Evolutionary conservation across 2,329 filamentous ascomycete genomes (phyloP), one percentile per base, ranked within the genome.

Genomic region (Coniochaeta prunicola): DNA sequence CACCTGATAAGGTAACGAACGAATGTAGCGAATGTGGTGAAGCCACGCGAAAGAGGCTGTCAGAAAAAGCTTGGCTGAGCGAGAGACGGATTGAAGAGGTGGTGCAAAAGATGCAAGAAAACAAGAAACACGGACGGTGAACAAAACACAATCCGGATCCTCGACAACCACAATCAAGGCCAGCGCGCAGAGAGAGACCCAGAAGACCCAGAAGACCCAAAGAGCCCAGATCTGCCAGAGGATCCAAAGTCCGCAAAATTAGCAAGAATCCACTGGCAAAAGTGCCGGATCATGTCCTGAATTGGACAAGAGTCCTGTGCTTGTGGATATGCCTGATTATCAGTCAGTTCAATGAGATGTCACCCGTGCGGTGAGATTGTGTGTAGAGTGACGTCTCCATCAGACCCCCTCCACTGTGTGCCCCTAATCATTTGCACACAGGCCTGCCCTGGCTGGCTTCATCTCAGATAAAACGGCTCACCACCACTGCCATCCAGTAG

Each of bases 381-480:
- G 26, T 34, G 30, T 24, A 12, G 21, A 36, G 53, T 55, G 30
- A 55, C 53, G 9, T 55, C 2, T 30, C 17, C 10, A 6, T 15
- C 15, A 9, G 31, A 13, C 7, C 5, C 36, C n/a, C 45, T 50
- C 45, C 45, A 50, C 45, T 13, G n/a, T 38, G 45, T 50, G 45
- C 45, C 45, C 45, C 45, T 55, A 33, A 55, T 33, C 33, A 36
- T 55, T 36, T 55, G 33, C 30, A 33, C 48, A 30, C 19, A 24
- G n/a, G n/a, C n/a, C 50, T 30, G 21, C 6, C 6, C 48, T 55
- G 53, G 30, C n/a, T n/a, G n/a, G n/a, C n/a, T 13, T 33, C 53
- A 55, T 55, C 53, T 55, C 30, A 55, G 53, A 55, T 55, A 55
- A 55, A 55, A 55, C 53, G 53, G 28, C 53, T 55, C 24, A 33